Evolutionary conservation across 495 filamentous ascomycete genomes (phyloP).

Genomic region (Aspergillus baeticus): DNA sequence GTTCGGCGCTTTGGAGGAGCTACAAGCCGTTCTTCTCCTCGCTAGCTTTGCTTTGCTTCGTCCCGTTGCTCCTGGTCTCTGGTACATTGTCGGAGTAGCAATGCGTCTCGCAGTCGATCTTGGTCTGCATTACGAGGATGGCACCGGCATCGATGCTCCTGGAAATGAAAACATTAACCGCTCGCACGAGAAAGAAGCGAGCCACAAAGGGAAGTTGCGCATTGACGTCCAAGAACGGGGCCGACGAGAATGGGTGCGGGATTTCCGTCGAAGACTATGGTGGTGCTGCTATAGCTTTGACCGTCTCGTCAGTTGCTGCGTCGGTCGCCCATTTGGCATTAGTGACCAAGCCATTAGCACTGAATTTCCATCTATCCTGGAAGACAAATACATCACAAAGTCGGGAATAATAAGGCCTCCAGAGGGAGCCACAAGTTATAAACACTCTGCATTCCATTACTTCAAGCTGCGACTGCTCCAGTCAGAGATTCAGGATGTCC

Average conservation of each 20-base stretch:
- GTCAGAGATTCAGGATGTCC: conserved; percentile 91
- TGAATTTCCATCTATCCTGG: conserved; percentile 83
- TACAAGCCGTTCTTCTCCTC: conserved; percentile 86
- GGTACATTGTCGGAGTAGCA: conserved; percentile 96
- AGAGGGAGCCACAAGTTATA: conserved; percentile 68
- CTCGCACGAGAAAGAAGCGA: conserved; percentile 8
- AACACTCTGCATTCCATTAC: conserved; percentile 86
- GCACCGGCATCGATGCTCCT: conserved; percentile 60
- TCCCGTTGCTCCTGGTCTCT: conserved; percentile 88
- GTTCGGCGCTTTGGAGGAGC: conserved; percentile 80
- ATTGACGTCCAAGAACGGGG: conserved; percentile 64
- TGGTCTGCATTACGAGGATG: conserved; percentile 90
- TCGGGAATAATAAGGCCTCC: conserved; percentile 64
- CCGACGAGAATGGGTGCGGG: conserved; percentile 80
- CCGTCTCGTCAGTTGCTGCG: conserved; percentile 85
- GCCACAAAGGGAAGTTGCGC: conserved; percentile 27
- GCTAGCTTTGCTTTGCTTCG: conserved; percentile 88
- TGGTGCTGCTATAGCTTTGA: conserved; percentile 97
- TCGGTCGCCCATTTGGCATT: conserved; percentile 90
- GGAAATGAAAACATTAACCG: conserved; percentile 32
- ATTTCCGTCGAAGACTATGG: conserved; percentile 85
- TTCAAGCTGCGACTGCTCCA: conserved; percentile 88
- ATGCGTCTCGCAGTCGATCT: conserved; percentile 87
- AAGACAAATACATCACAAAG: conserved; percentile 87
- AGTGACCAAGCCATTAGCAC: conserved; percentile 92